Evolutionary conservation across 345 rosid genomes (phyloP), one percentile per base, ranked within the genome.

Genomic region (Lumnitzera racemosa): DNA sequence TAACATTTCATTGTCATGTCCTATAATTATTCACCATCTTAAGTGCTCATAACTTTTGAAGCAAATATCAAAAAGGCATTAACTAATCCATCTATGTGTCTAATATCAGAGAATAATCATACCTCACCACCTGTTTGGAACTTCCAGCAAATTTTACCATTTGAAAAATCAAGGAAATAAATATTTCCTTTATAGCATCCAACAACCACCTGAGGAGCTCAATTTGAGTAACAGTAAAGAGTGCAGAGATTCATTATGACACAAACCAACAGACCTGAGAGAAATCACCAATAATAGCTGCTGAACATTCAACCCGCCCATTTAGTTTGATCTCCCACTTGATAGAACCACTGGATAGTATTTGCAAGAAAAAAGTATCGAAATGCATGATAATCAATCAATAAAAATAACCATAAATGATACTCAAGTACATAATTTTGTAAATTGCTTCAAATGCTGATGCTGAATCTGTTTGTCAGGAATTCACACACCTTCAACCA

Each of bases 91-190:
- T 36, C 5, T 1, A 49, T 3, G 52, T 14, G 52, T 49, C 10
- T 4, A 36, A 36, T 9, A 36, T 36, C 7, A 36, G 43, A 36
- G 43, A 36, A 7, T 9, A 36, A 36, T 36, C 43, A 36, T 74
- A 92, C 98, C 97, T 87, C 95, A 3, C 90, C 96, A 63, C 69
- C 55, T 48, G 97, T 87, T 77, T 83, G 90, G 67, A 89, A 94
- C 47, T 83, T 86, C 99, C 99, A 90, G 67, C 72, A 68, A 53
- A 83, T 68, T 62, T 72, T 65, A 58, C 99, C 99, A 46, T 61
- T 80, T 53, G 66, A 68, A 73, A 81, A 81, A 64, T 94, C 89
- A 62, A 94, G 74, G 72, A 94, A 87, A 71, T 94, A 90, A 61
- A 94, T 69, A 56, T 84, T 82, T 63, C 97, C 96, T 63, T 67